Percentiles rank a stretch among this genome's conserved stretches.
Evolutionary conservation across 352 stramenopile species (phyloP).

Genomic region (Phytopythium sindhum): DNA sequence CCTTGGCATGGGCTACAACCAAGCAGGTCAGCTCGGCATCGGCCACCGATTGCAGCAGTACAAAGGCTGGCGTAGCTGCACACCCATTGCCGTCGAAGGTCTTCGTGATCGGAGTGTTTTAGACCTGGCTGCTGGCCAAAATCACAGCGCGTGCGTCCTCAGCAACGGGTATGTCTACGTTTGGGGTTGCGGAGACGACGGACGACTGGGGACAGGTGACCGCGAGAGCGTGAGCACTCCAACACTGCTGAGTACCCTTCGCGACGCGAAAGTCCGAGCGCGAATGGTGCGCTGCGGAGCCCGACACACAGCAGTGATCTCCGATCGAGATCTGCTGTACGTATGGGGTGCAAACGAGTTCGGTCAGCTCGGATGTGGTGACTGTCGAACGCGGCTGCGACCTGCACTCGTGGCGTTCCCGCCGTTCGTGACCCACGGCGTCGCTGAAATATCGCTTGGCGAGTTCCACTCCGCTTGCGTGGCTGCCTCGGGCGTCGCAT

Average conservation of each 20-base stretch:
- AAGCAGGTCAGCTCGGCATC: constrained; percentile 66
- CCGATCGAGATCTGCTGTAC: constrained; percentile 64
- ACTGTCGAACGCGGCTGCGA: constrained; percentile 35
- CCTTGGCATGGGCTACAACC: constrained; percentile 78
- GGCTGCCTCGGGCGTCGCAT: constrained; percentile 38
- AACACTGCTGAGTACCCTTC: constrained; percentile 31
- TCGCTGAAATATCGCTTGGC: constrained; percentile 56
- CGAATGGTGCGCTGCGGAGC: constrained; percentile 62
- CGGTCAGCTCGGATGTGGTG: constrained; percentile 64
- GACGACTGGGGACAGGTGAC: constrained; percentile 46
- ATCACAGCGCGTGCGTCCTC: constrained; percentile 68
- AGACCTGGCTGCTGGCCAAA: constrained; percentile 64
- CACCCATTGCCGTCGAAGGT: constrained; percentile 40
- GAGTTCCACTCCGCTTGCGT: constrained; percentile 74
- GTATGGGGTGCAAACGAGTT: constrained; percentile 82
- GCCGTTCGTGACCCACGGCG: constrained; percentile 37
- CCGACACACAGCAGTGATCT: constrained; percentile 64
- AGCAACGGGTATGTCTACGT: constrained; percentile 74
- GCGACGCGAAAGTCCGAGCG: constrained; percentile 32
- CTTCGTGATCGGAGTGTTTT: constrained; percentile 60
- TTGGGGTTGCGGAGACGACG: constrained; percentile 74
- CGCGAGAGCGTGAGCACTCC: constrained; percentile 34
- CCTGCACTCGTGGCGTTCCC: constrained; percentile 45
- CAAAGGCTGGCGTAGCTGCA: constrained; percentile 68
- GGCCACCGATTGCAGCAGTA: constrained; percentile 58